Conservation (phyloP, 2,329 filamentous ascomycete genomes). For the Fusarium incarnatum region DNA sequence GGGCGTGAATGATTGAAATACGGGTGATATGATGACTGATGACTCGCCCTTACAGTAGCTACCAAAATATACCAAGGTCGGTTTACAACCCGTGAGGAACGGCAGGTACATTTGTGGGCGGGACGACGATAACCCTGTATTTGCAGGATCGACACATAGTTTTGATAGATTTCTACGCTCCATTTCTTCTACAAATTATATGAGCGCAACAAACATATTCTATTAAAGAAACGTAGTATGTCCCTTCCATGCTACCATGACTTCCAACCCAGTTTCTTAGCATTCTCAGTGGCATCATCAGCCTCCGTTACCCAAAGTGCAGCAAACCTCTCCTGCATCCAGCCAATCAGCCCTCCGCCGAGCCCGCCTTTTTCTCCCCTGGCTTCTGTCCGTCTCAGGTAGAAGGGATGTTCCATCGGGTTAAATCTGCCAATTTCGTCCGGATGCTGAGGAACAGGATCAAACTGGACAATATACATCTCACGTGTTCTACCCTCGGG, state of each 20-base stretch:
- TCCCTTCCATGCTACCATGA: neutral
- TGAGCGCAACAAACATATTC: no score
- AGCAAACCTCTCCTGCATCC: neutral
- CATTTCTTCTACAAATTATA: no score
- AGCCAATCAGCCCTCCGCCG: neutral
- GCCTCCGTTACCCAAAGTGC: neutral
- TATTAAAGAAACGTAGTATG: no score
- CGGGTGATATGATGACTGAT: no score
- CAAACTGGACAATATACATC: neutral
- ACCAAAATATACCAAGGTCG: no score
- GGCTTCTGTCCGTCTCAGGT: neutral
- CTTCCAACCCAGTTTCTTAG: neutral
- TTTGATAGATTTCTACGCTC: no score
- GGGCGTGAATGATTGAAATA: no score
- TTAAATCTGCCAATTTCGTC: neutral
- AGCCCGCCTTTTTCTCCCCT: neutral
- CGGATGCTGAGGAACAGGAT: neutral
- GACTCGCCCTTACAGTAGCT: no score
- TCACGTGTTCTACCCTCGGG: neutral
- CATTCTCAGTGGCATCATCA: neutral
- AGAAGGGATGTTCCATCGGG: neutral
- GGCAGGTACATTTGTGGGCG: no score
- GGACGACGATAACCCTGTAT: no score
- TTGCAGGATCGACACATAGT: no score
- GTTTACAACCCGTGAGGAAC: no score